phyloP scores from a whole-genome alignment of 75 land plant species.

The Chamaecyparis obtusa region DNA sequence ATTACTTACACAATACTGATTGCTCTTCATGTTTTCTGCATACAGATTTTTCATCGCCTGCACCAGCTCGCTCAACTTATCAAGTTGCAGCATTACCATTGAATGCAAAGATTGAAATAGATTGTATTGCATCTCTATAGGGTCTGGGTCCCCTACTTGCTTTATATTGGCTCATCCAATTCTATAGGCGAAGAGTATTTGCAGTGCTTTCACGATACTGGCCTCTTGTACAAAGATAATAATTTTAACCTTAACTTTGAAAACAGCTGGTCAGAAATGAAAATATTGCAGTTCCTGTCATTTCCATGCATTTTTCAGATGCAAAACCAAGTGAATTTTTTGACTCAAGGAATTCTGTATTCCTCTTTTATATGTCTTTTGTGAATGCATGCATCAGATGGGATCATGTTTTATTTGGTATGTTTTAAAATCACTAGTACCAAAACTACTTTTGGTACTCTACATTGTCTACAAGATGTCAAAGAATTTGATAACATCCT shows the following conservation, averaged over 20 bases:
- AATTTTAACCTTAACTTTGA: not conserved
- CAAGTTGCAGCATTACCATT: conserved; percentile 93
- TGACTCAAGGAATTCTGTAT: not conserved
- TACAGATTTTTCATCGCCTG: conserved; percentile 80
- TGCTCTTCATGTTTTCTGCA: not conserved
- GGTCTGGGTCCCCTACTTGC: not conserved
- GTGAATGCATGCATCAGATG: not conserved
- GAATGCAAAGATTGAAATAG: conserved; percentile 89
- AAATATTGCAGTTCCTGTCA: not conserved
- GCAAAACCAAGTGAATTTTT: not conserved
- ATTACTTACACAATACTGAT: not conserved
- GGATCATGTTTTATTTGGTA: not conserved
- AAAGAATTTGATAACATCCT: not conserved
- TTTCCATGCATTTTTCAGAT: not conserved
- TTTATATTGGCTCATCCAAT: not conserved
- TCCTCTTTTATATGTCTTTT: not conserved
- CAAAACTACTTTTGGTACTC: not conserved
- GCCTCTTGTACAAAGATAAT: not conserved
- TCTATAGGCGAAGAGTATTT: not conserved
- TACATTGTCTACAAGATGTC: too few species aligned
- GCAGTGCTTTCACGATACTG: not conserved
- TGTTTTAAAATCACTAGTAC: not conserved
- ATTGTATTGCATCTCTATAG: conserved; percentile 87
- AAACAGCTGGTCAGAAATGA: not conserved
- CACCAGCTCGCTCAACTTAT: conserved; percentile 93